Percentiles rank a stretch among this genome's conserved stretches.
These are phyloP conservation scores for Pythium dissimile DNA, from an alignment of 352 stramenopile species.

Conservation along the genomic window DNA sequence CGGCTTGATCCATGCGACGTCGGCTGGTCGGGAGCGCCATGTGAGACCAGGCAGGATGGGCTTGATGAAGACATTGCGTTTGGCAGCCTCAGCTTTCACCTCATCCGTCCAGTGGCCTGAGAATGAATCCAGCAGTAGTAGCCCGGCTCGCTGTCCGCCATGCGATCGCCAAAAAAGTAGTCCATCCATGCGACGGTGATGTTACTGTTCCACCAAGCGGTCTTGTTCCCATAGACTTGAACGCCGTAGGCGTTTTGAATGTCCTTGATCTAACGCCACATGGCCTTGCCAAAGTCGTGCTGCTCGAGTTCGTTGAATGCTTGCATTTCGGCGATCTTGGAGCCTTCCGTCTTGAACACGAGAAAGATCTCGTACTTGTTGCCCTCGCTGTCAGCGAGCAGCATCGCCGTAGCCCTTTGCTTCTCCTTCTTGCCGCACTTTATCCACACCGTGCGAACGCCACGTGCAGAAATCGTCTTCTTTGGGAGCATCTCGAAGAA, in stretches of 20 bases:
- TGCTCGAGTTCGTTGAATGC: constrained; percentile 13
- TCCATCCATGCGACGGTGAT: constrained; percentile 24
- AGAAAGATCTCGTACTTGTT: constrained; percentile 28
- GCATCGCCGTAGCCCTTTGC: constrained; percentile 26
- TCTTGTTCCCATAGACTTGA: constrained; percentile 26
- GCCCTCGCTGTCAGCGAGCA: constrained; percentile 20
- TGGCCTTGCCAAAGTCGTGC: constrained; percentile 5
- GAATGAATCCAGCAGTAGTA: constrained; percentile 30
- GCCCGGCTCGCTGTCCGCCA: constrained; percentile 4
- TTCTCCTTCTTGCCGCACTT: constrained; percentile 25
- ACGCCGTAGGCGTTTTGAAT: constrained; percentile 3
- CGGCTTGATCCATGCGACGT: constrained; percentile 22
- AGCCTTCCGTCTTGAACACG: constrained; percentile 21
- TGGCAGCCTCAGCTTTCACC: constrained; percentile 1
- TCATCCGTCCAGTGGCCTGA: constrained; percentile 27
- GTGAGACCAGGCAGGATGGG: constrained; percentile 10
- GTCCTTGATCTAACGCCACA: background rate
- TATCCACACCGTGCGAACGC: constrained; percentile 8
- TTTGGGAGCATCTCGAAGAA: constrained; percentile 22
- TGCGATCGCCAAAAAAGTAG: constrained; percentile 28
- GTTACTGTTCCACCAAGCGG: constrained; percentile 23
- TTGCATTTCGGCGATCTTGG: background rate
- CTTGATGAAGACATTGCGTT: constrained; percentile 1
- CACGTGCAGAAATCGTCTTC: constrained; percentile 2
- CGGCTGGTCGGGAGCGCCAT: constrained; percentile 19